Conservation (phyloP, 2,329 filamentous ascomycete genomes). For the Acephala macrosclerotiorum region DNA sequence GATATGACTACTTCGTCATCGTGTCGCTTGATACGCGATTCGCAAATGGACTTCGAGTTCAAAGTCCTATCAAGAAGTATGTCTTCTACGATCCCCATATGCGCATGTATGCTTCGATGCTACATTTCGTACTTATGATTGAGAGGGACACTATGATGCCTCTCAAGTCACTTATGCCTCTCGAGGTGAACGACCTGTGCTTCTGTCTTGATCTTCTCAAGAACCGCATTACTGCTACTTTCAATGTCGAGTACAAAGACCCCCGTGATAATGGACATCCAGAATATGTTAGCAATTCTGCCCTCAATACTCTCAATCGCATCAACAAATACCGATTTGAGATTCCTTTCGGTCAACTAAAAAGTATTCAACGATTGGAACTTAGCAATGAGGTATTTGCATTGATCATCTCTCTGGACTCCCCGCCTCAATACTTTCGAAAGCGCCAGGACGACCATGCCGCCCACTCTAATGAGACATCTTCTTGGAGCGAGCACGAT, state of each 20-base stretch:
- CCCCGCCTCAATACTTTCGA: slow-evolving; percentile 50
- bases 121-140: slow-evolving; percentile 70
- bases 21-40: slow-evolving; percentile 16
- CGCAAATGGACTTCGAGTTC: slow-evolving; percentile 27
- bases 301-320: slow-evolving; percentile 30
- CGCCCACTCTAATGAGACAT: slow-evolving; percentile 51
- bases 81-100: slow-evolving; percentile 47
- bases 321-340: slow-evolving; percentile 44
- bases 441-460: slow-evolving; percentile 40
- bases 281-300: neutral
- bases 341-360: slow-evolving; percentile 52
- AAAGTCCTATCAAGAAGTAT: slow-evolving; percentile 44
- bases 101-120: slow-evolving; percentile 50
- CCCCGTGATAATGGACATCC: slow-evolving; percentile 21
- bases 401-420: slow-evolving; percentile 56
- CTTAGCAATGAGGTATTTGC: slow-evolving; percentile 44
- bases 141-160: slow-evolving; percentile 63
- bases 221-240: slow-evolving; percentile 51
- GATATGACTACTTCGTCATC: slow-evolving; percentile 18
- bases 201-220: slow-evolving; percentile 50
- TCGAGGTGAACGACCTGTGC: slow-evolving; percentile 37
- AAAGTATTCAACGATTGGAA: slow-evolving; percentile 50
- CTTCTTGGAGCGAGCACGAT: slow-evolving; percentile 62
- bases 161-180: slow-evolving; percentile 56
- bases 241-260: slow-evolving; percentile 44